phyloP scores from a whole-genome alignment of 352 stramenopile species.

The Phytophthora agathidicida region DNA sequence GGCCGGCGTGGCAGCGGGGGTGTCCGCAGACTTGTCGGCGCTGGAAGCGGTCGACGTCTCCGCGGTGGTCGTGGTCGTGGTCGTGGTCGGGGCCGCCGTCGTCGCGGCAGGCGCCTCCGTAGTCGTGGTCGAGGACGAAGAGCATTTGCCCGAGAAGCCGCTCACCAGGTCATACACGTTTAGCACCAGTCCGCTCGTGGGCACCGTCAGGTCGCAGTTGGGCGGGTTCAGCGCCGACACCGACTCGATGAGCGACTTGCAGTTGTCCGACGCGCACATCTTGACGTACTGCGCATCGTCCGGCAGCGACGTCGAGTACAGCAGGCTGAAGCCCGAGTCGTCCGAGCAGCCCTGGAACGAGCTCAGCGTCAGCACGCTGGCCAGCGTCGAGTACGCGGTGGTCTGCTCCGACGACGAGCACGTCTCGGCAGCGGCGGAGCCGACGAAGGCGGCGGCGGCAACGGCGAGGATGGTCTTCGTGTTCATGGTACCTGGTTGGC shows the following conservation, averaged over 20 bases:
- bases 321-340: slow-evolving; percentile 37
- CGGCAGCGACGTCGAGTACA: slow-evolving; percentile 34
- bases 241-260: slow-evolving; percentile 27
- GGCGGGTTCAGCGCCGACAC: slow-evolving; percentile 28
- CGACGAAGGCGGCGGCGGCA: slow-evolving; percentile 27
- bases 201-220: slow-evolving; percentile 41
- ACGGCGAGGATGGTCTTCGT: slow-evolving; percentile 25
- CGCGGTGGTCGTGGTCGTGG: background rate
- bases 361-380: slow-evolving; percentile 19
- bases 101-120: slow-evolving; percentile 5
- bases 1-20: slow-evolving; percentile 13
- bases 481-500: slow-evolving; percentile 35
- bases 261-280: slow-evolving; percentile 40
- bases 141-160: slow-evolving; percentile 29
- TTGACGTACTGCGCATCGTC: slow-evolving; percentile 28
- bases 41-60: slow-evolving; percentile 10
- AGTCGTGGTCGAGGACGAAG: slow-evolving; percentile 14
- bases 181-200: slow-evolving; percentile 33
- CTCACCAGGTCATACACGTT: slow-evolving; percentile 34
- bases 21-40: background rate
- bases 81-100: slow-evolving; percentile 7
- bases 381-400: slow-evolving; percentile 25
- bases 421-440: slow-evolving; percentile 17
- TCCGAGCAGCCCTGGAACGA: slow-evolving; percentile 28
- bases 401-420: slow-evolving; percentile 29